phyloP scores from a whole-genome alignment of 2,329 filamentous ascomycete species.

The Monilinia fructigena region DNA sequence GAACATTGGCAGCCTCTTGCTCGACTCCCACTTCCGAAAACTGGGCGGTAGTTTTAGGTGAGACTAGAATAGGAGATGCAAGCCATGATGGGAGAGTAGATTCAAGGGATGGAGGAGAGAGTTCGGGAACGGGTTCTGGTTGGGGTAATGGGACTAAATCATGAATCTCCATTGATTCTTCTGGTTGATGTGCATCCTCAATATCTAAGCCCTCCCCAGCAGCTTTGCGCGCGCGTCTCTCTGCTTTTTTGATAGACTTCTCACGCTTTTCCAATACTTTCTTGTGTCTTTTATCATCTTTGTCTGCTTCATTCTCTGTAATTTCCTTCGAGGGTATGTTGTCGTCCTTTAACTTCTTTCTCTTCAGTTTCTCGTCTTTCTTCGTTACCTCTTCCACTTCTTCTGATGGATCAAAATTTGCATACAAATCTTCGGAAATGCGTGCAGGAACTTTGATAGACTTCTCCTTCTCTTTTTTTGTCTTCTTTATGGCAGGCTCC shows the following conservation, averaged over 20 bases:
- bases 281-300: conserved; percentile 40
- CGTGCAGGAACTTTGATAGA: background rate
- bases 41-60: conserved; percentile 55
- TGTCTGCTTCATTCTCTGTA: conserved; percentile 7
- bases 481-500: conserved; percentile 17
- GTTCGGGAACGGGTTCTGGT: conserved; percentile 60
- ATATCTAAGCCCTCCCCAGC: conserved; percentile 36
- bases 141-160: conserved; percentile 82
- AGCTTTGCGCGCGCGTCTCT: conserved; percentile 43
- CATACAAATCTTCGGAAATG: background rate
- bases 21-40: conserved; percentile 67
- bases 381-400: conserved; percentile 12
- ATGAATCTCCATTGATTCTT: conserved; percentile 52
- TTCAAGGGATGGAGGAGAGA: conserved; percentile 62
- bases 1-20: conserved; percentile 55
- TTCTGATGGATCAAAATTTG: background rate
- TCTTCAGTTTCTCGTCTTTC: conserved; percentile 17
- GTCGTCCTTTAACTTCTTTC: conserved; percentile 13
- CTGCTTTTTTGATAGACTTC: conserved; percentile 53
- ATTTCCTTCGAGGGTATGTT: background rate
- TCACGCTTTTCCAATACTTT: conserved; percentile 54
- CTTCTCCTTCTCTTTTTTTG: conserved; percentile 26
- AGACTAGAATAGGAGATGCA: conserved; percentile 68
- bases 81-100: conserved; percentile 81
- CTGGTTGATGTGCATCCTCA: conserved; percentile 31